Evolutionary conservation across 805 yeast species (phyloP).

Genomic region (Yarrowia divulgata): DNA sequence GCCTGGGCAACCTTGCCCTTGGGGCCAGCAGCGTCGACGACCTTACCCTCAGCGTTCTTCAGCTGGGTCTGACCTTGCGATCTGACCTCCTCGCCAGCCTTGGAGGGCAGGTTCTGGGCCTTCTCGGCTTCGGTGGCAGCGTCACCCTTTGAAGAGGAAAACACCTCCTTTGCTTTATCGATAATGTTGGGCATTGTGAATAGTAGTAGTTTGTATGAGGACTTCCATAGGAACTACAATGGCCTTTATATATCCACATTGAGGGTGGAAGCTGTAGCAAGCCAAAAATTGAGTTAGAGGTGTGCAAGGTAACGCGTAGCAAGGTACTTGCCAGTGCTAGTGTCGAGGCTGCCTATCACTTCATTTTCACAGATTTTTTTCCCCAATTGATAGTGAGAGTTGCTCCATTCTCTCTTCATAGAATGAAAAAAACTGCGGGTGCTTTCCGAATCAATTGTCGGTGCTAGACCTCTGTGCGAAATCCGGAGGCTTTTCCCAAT

Average conservation of each 20-base stretch:
- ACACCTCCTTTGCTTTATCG: conserved; percentile 39
- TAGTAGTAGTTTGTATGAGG: conserved; percentile 32
- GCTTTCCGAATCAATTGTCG: background rate
- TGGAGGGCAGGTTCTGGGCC: conserved; percentile 21
- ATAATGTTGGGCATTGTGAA: conserved; percentile 37
- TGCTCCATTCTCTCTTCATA: background rate
- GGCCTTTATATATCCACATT: conserved; percentile 18
- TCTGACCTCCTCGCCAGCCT: conserved; percentile 7
- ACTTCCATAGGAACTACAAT: background rate
- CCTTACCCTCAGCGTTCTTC: conserved; percentile 24
- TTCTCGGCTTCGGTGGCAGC: conserved; percentile 12
- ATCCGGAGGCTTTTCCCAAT: conserved; percentile 6
- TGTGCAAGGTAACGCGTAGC: conserved; percentile 27
- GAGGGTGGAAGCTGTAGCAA: conserved; percentile 19
- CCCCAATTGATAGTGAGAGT: too few relatives aligned
- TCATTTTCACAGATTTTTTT: too few relatives aligned
- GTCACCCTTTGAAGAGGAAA: conserved; percentile 33
- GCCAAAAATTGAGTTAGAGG: conserved; percentile 30
- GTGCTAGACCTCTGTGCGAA: background rate
- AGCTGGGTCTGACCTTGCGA: conserved; percentile 22
- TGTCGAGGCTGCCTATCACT: background rate
- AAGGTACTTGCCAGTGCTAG: background rate
- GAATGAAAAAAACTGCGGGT: background rate
- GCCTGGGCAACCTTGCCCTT: conserved; percentile 27
- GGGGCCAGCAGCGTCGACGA: conserved; percentile 2